These are phyloP conservation scores for Mallotus nudiflorus DNA, from an alignment of 345 rosid species.

Conservation along the genomic window DNA sequence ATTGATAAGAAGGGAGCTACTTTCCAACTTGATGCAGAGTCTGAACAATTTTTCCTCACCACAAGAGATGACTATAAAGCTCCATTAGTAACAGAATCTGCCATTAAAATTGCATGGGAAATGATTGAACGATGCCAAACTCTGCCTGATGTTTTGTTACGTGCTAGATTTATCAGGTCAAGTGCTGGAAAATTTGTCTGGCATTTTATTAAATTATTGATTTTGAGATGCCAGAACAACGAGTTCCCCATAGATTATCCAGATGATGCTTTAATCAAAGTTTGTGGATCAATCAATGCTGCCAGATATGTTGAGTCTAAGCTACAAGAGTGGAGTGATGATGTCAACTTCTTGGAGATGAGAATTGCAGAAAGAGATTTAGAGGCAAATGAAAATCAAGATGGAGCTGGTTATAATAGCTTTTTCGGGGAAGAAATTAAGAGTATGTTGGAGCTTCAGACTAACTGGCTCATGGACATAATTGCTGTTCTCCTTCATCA, in stretches of 20 bases:
- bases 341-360: conserved; percentile 61
- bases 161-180: conserved; percentile 56
- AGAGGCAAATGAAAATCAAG: conserved; percentile 9
- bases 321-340: conserved; percentile 81
- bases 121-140: conserved; percentile 59
- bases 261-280: conserved; percentile 40
- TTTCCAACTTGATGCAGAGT: conserved; percentile 21
- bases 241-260: conserved; percentile 33
- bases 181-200: conserved; percentile 66
- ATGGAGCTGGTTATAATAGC: conserved; percentile 29
- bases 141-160: conserved; percentile 41
- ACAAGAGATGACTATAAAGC: conserved; percentile 62
- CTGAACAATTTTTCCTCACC: conserved; percentile 47
- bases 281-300: conserved; percentile 62
- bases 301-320: conserved; percentile 62
- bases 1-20: conserved; percentile 26
- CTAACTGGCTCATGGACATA: conserved; percentile 70
- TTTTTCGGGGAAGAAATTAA: conserved; percentile 70
- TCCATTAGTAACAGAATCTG: conserved; percentile 56
- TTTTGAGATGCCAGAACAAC: conserved; percentile 46
- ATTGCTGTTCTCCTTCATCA: conserved; percentile 49
- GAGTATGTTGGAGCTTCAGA: conserved; percentile 55
- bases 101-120: conserved; percentile 45
- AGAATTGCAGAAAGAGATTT: conserved; percentile 37
- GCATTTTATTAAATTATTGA: conserved; percentile 54